Evolutionary conservation across 768 basidiomycete genomes (phyloP), one percentile per base, ranked within the genome.

Genomic region (Lyophyllum decastes): DNA sequence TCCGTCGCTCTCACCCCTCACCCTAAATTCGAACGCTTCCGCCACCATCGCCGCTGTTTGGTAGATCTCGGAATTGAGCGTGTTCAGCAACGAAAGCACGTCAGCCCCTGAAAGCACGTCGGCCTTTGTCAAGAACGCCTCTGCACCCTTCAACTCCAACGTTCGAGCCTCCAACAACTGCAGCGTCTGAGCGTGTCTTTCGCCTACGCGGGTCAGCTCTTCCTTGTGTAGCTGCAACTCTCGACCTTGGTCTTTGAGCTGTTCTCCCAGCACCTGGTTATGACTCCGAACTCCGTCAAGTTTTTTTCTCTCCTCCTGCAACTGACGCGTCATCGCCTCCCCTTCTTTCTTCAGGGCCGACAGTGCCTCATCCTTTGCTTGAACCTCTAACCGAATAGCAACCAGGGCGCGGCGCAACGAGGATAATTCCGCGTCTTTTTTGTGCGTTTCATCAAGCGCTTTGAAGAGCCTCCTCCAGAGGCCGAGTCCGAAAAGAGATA

Each of bases 31-130:
- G 66, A 78, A 77, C 1, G 72, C 49, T 47, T 82, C 81, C 1
- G 82, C 76, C 55, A 84, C 74, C 54, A 70, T 73, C 0, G 79
- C 78, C 2, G 82, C 78, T 16, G 75, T 75, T 61, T 84, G 81
- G 30, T 74, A 74, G 27, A 83, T 78, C 57, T 77, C 76, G 7
- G 77, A 66, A 49, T 84, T 80, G n/a, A 85, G 65, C 16, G 70
- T 69, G 47, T 77, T 73, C 14, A 85, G 67, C 61, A 79, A 74
- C 2, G 58, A 64, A 26, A 76, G 69, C 14, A 84, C 74, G 30
- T 84, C 81, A 19, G 72, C 71, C 3, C 74, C 76, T 3, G 82
- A 77, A 46, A 76, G 68, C 0, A 67, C 41, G 57, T 83, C 81
- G 0, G 73, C 75, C 17, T 72, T 78, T 1, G 73, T 72, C 46